Base-by-base conservation (phyloP, 257 asterid species). In the Asclepias syriaca region DNA sequence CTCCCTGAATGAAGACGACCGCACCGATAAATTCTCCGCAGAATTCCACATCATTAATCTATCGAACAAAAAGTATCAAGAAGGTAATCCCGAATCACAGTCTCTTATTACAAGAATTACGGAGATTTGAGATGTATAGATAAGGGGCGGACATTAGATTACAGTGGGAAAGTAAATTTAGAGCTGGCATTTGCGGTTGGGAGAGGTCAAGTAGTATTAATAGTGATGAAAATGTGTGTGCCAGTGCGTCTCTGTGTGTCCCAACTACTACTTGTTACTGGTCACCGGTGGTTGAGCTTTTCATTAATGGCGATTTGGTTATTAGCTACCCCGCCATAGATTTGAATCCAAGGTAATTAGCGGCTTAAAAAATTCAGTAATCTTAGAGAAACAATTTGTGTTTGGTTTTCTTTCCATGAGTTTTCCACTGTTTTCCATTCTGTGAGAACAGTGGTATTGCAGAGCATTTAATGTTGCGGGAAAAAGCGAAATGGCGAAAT, bases 1-100 rank as follows among this genome's bases (percentile, higher is more conserved):
- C 83, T 89, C 96, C 84, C 97, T 79, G 22, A 91, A 91, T 45
- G 98, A 93, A 84, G 84, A 85, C 66, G 98, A 89, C 43, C 97
- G 83, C 72, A 78, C 97, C 65, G 96, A 85, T 77, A 91, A 68
- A 72, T 89, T 91, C 92, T 89, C 98, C 57, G 87, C 96, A 55
- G 97, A 87, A 57, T 79, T 90, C 98, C 98, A 93, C 98, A 93
- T 93, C 32, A 29, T 13, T 11, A 34, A 34, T 5, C 16, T 0
- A 18, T 18, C 19, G 29, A 37, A 34, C 19, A 3, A 37, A 24
- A 2, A 32, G 22, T 14, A 61, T 34, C 22, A 32, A 61, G 46
- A 37, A 1, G 21, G 37, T 16, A 37, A 34, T 37, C 68, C 50
- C 2, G 29, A 37, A 6, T 61, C 48, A 64, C 15, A 64, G 45